Evolutionary conservation across 805 yeast species (phyloP), one percentile per base, ranked within the genome.

Genomic region (Kazachstania africana): DNA sequence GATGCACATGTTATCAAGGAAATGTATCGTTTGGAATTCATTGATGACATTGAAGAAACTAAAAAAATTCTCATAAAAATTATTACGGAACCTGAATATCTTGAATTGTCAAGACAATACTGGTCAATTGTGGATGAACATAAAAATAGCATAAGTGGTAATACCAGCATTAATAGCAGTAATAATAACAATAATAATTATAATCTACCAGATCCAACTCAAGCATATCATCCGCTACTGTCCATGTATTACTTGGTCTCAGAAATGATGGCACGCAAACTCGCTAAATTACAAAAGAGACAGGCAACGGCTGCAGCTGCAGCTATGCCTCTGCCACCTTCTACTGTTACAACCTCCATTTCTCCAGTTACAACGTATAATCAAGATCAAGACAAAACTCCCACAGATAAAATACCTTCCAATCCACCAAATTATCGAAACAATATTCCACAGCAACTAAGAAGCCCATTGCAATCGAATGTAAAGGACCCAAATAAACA

Each of bases 241-340:
- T 83, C 95, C 5, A 78, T 88, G 24, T 91, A 91, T 53, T 78
- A 72, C 48, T 65, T 91, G 40, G 94, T 85, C 12, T 77, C 73
- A 32, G 98, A 91, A 58, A 81, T 83, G 78, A 51, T 68, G 39
- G 74, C 70, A 47, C 69, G 95, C 34, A 78, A 76, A 57, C 62
- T 59, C 42, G 72, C 75, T 5, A 75, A 78, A 55, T 33, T 44
- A 31, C 54, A 47, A 36, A 48, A 49, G 36, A 47, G 42, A 35
- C 38, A 38, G 15, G 13, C 8, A 23, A 13, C 25, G 6, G 44
- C 40, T 23, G 41, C 32, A 21, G 35, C 32, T 16, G 34, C 31
- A 29, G 28, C 25, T 9, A 38, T n/a, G n/a, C n/a, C n/a, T n/a
- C n/a, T n/a, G n/a, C n/a, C n/a, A n/a, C n/a, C n/a, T n/a, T n/a